Percentiles rank a stretch among this genome's conserved stretches.
These are phyloP conservation scores for Liriodendron chinense DNA, from an alignment of 164 flowering plant species.

Conservation along the genomic window DNA sequence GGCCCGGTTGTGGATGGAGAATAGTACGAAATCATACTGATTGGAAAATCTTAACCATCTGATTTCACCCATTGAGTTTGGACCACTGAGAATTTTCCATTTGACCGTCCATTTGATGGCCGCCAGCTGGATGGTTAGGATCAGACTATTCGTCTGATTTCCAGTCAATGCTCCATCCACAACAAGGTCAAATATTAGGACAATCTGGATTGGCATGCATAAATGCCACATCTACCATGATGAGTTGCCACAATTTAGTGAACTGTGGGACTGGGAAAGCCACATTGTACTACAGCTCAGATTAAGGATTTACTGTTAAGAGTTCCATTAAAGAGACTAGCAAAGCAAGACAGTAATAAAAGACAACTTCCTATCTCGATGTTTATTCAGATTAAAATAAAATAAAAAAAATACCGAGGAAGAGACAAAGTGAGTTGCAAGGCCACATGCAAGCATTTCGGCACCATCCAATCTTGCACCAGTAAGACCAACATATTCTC, in stretches of 20 bases:
- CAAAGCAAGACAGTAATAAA: neutral
- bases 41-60: neutral
- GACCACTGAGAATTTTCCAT: neutral
- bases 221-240: neutral
- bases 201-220: neutral
- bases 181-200: no score
- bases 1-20: neutral
- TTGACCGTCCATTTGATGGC: no score
- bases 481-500: conserved; percentile 89
- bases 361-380: neutral
- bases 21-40: neutral
- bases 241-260: neutral
- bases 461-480: conserved; percentile 92
- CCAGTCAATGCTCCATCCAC: no score
- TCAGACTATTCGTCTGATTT: no score
- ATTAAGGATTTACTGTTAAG: neutral
- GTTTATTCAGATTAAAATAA: neutral
- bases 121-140: no score
- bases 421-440: conserved; percentile 90
- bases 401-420: neutral
- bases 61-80: neutral
- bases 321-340: neutral
- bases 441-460: conserved; percentile 95
- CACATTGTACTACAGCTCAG: neutral
- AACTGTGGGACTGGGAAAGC: neutral